Evolutionary conservation across 768 basidiomycete genomes (phyloP).

Genomic region (Pholiota conissans): DNA sequence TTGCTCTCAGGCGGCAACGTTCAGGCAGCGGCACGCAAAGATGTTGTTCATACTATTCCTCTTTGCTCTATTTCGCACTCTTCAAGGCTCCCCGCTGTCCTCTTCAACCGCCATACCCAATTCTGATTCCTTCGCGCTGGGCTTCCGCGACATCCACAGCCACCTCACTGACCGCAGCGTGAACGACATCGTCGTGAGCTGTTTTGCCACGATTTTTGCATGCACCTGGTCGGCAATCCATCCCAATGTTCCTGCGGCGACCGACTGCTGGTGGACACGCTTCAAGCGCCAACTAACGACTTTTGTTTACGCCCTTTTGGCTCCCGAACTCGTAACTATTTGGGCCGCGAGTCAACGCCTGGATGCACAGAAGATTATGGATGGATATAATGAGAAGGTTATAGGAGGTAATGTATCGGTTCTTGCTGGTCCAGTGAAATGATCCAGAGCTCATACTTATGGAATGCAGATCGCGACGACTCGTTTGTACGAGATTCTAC

Average conservation of each 20-base stretch:
- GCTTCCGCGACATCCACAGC: neutral
- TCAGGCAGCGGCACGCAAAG: too few relatives aligned
- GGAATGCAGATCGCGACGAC: too few relatives aligned
- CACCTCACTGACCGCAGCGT: neutral
- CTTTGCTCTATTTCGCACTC: neutral
- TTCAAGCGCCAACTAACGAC: neutral
- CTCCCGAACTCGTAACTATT: slow-evolving; percentile 19
- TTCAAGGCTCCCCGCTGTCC: neutral
- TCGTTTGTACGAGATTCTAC: too few relatives aligned
- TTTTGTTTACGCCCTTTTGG: slow-evolving; percentile 9
- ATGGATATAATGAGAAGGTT: slow-evolving; percentile 6
- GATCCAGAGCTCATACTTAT: too few relatives aligned
- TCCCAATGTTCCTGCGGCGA: slow-evolving; percentile 6
- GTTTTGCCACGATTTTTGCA: slow-evolving; percentile 7
- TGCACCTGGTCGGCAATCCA: slow-evolving; percentile 12
- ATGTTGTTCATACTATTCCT: neutral
- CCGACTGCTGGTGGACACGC: neutral
- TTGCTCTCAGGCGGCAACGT: too few relatives aligned
- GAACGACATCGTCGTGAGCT: slow-evolving; percentile 1
- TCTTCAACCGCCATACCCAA: neutral
- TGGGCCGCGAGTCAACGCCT: slow-evolving; percentile 21
- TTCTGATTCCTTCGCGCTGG: neutral
- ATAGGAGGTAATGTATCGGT: neutral
- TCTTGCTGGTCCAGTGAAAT: too few relatives aligned
- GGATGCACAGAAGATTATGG: slow-evolving; percentile 11